Evolutionary conservation across 306 rosid species (phyloP), one percentile per base, ranked within the genome.

Genomic region (Cucumis cinereus): DNA sequence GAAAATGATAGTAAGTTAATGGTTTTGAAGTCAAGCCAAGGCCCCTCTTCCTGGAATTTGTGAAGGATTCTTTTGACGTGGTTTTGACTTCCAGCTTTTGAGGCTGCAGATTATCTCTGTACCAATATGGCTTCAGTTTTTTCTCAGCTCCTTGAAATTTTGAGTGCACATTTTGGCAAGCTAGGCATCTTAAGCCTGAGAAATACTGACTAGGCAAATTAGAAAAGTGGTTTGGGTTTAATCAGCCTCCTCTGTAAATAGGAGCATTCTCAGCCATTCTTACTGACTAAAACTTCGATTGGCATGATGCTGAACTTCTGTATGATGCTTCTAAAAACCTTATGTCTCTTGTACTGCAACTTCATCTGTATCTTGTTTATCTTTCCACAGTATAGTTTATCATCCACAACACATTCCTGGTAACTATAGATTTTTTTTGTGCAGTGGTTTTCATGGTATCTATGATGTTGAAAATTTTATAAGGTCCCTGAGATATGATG

Each of bases 391-490:
- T 24, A 47, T 28, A 45, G 47, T 70, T 40, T 20, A 26, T 16
- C 52, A 19, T 45, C 43, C 19, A 56, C 14, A 58, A n/a, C 24
- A 35, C 41, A 41, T 52, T 73, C 49, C 26, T 13, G 28, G 36
- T 74, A 55, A 74, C 7, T 8, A 26, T 59, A 10, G 17, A 53
- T 61, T 78, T 77, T 76, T 17, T 77, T 47, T 60, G 33, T 82
- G 83, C 86, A 94, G 99, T 53, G 99, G 99, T 80, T 94, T 94
- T 81, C 87, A 79, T 69, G 97, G 99, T 74, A 92, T 94, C 85
- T 94, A 94, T 78, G 99, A 94, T 81, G 99, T 94, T 33, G 96
- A 94, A 61, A 94, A 92, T 84, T 95, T 95, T 83, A 87, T 95
- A 86, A 81, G 15, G 70, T 78, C 93, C 2, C 77, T 95, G 83